Evolutionary conservation across 2,329 filamentous ascomycete genomes (phyloP), one percentile per base, ranked within the genome.

Genomic region (Nothophoma quercina): DNA sequence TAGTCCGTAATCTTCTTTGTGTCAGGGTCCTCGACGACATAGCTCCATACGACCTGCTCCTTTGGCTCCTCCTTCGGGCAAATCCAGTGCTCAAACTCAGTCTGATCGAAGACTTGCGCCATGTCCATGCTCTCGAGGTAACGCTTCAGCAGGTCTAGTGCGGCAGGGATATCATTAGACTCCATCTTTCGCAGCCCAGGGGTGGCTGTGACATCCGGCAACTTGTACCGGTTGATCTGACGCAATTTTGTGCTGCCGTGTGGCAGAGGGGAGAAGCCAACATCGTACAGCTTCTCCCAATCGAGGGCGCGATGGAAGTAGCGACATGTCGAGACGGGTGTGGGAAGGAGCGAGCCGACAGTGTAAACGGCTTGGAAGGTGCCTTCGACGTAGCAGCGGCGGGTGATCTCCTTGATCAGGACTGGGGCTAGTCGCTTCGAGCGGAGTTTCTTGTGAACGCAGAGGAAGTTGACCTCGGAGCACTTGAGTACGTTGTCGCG

Each of bases 301-400:
- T 99, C 89, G 50, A 99, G 80, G 8, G 92, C 87, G 55, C 95
- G 89, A 76, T 99, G 95, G 77, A 89, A 99, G 81, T 99, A 99
- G 60, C 95, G 86, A 70, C 92, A 96, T 9, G 92, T 96, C 75
- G 90, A 93, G 58, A 99, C 85, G 4, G 95, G 95, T 29, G 88
- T 96, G 22, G 95, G 95, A 2, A 99, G 83, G 30, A 99, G 87
- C 16, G 93, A 88, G 30, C 95, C 95, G 22, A 88, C 95, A 1
- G 95, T 99, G 79, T 97, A 98, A 52, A 99, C 90, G 41, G 93
- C 95, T 77, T 99, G 95, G 83, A 89, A 98, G 61, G 96, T 88
- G 50, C 88, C 90, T 59, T 89, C 82, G 39, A 92, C 78, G 75
- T 98, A 96, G 80, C 91, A 96, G 59, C 92, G 85, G 39, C 95